Evolutionary conservation across 148 eudicot genomes (phyloP), one percentile per base, ranked within the genome.

Genomic region (Camellia japonica): DNA sequence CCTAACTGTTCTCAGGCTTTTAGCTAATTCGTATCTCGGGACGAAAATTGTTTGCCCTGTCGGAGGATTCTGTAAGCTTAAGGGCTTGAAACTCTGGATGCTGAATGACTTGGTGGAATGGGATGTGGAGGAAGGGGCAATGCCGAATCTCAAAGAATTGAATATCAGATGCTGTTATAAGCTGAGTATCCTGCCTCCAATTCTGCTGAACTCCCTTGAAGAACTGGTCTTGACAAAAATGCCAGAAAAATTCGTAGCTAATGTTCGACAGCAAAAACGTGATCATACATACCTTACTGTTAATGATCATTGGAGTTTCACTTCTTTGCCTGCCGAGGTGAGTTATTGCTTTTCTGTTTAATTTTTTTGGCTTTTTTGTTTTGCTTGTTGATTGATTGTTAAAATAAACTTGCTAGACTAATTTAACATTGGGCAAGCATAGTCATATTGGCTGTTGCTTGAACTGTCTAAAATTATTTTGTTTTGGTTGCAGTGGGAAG

Each of bases 21-120:
- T 89, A 6, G 85, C 84, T 5, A 54, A 87, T 20, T 89, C 91
- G 1, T 89, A 78, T 63, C 7, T 16, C 3, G 88, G 84, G 61
- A 0, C 67, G 42, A 38, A 42, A 43, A 67, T 87, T 65, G 30
- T 46, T 3, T 89, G 89, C 76, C 87, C 76, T 11, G 13, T 4
- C 49, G 71, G 46, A 4, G 83, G 84, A 10, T 89, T 89, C 65
- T 12, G 0, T 7, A 79, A 68, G 73, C 87, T 89, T 14, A 61
- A 58, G 13, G 85, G 83, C 18, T 71, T 89, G 44, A 89, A 85
- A 71, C 79, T 89, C 18, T 89, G 91, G 91, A 87, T 76, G 87
- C 81, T 89, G 77, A 73, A 67, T 78, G 44, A 83, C 8, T 68
- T 89, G 78, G 69, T 52, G 42, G 64, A 82, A 10, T 89, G 82